These are phyloP conservation scores for Lachnellula occidentalis DNA, from an alignment of 2,329 filamentous ascomycete species.

Conservation along the genomic window DNA sequence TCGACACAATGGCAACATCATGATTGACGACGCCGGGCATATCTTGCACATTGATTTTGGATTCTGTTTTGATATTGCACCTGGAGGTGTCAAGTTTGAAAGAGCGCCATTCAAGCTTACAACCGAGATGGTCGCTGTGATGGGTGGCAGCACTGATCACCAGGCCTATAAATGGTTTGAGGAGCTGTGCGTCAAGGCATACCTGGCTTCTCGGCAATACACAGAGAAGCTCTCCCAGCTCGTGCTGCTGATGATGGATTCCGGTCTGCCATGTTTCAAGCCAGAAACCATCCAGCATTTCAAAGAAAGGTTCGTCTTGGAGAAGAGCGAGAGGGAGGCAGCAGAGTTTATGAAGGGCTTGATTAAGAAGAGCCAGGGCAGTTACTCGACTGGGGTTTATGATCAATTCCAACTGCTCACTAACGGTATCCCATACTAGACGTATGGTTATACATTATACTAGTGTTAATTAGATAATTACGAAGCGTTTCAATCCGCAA, in stretches of 20 bases:
- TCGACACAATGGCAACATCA: constrained; percentile 98
- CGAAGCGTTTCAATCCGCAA: background rate
- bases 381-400: constrained; percentile 89
- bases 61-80: constrained; percentile 98
- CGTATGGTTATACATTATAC: background rate
- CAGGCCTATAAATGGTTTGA: constrained; percentile 96
- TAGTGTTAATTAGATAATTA: background rate
- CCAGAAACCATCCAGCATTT: constrained; percentile 92
- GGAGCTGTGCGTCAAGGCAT: constrained; percentile 91
- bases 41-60: constrained; percentile 99
- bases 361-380: constrained; percentile 84
- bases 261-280: constrained; percentile 94
- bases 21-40: constrained; percentile 96
- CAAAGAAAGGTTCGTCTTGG: constrained; percentile 84
- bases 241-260: constrained; percentile 92
- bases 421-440: constrained; percentile 83
- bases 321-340: constrained; percentile 86
- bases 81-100: constrained; percentile 95
- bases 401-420: constrained; percentile 97
- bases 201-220: constrained; percentile 81
- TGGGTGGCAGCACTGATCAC: constrained; percentile 80
- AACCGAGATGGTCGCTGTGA: constrained; percentile 96
- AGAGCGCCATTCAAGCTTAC: constrained; percentile 98
- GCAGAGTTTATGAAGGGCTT: constrained; percentile 90
- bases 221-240: constrained; percentile 85